Percentiles rank a stretch among this genome's conserved stretches.
These are phyloP conservation scores for Fusarium tuaranense DNA, from an alignment of 2,329 filamentous ascomycete species.

Conservation along the genomic window DNA sequence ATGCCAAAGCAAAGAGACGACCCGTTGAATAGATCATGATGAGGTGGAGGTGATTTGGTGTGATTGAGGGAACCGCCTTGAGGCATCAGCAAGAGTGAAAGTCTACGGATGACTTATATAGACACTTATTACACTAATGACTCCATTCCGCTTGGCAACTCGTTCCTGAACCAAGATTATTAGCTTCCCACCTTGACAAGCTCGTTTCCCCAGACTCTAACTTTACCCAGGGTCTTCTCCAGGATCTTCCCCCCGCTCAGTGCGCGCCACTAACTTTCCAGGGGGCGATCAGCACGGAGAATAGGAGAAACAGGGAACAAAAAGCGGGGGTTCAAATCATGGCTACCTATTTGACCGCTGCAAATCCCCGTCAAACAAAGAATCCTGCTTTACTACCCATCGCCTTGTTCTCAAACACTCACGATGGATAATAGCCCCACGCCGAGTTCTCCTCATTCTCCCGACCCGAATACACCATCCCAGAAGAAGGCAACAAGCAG, in stretches of 20 bases:
- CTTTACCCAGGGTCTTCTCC: neutral
- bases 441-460: constrained; percentile 32
- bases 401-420: neutral
- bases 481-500: constrained; percentile 40
- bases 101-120: neutral
- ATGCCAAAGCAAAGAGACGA: constrained; percentile 3
- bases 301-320: constrained; percentile 24
- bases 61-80: neutral
- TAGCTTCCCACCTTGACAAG: neutral
- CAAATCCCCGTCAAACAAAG: constrained; percentile 29
- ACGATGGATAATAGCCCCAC: constrained; percentile 31
- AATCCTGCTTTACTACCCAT: neutral
- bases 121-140: too few species aligned
- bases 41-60: neutral
- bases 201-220: constrained; percentile 18
- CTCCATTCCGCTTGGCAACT: neutral
- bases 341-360: constrained; percentile 29
- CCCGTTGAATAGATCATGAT: constrained; percentile 19
- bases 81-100: neutral
- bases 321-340: constrained; percentile 5
- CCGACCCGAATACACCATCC: constrained; percentile 17
- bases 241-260: constrained; percentile 11
- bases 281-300: constrained; percentile 29
- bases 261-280: neutral
- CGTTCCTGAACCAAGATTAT: neutral